Evolutionary conservation across 805 yeast species (phyloP).

Genomic region (Lipomyces mesembrius): DNA sequence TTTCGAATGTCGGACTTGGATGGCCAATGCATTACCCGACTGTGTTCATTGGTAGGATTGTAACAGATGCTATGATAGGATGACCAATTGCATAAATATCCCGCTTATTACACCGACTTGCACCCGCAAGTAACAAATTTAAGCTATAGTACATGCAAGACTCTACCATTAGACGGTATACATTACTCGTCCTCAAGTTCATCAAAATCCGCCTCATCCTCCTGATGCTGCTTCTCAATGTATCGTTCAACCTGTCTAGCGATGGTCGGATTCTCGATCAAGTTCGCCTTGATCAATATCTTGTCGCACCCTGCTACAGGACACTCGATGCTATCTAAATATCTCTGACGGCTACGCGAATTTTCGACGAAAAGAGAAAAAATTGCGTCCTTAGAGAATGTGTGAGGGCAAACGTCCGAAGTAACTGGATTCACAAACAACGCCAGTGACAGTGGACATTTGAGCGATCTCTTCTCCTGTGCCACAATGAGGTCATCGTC

Average conservation of each 20-base stretch:
- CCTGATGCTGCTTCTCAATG: conserved; percentile 3
- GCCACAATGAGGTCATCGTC: conserved; percentile 44
- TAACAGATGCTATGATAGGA: too few relatives aligned
- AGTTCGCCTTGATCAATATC: conserved; percentile 3
- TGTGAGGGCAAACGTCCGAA: conserved; percentile 41
- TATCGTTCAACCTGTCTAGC: conserved; percentile 32
- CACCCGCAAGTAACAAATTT: neutral
- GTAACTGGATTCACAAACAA: conserved; percentile 44
- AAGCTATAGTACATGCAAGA: too few relatives aligned
- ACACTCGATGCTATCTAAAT: conserved; percentile 15
- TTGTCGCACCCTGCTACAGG: conserved; percentile 38
- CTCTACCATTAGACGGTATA: neutral
- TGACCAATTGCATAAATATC: too few relatives aligned
- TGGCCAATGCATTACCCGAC: too few relatives aligned
- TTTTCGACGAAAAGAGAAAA: conserved; percentile 4
- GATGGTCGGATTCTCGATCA: conserved; percentile 21
- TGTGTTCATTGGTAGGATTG: too few relatives aligned
- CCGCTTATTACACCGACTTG: neutral
- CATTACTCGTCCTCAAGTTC: neutral
- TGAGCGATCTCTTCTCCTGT: conserved; percentile 38
- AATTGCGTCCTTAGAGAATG: conserved; percentile 42
- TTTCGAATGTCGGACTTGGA: too few relatives aligned
- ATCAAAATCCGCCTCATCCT: conserved; percentile 29
- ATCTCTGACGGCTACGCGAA: neutral
- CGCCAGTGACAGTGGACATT: conserved; percentile 43